A percentile compares a stretch with the other conserved stretches of the same genome.
Conservation (phyloP, 148 eudicot genomes). For the Hydrangea macrophylla region DNA sequence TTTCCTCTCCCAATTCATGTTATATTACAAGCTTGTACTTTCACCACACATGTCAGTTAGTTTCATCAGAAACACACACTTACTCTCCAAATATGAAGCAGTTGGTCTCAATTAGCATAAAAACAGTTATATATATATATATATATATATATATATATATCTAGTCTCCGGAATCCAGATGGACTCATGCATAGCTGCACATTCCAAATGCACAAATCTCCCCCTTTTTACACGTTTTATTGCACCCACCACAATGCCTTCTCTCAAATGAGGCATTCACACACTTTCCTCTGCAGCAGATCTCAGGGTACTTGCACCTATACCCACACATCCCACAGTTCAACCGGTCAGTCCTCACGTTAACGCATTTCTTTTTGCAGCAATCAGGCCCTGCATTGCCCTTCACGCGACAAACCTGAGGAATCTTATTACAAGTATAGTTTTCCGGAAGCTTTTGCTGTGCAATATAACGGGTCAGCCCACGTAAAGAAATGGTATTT, state of each 20-base stretch:
- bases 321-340: constrained; percentile 11
- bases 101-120: no score
- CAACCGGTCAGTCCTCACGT: neutral
- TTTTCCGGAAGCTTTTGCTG: neutral
- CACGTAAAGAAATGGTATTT: neutral
- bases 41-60: neutral
- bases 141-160: neutral
- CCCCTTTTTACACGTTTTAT: neutral
- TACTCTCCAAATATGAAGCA: neutral
- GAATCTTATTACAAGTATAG: constrained; percentile 1
- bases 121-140: neutral
- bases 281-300: neutral
- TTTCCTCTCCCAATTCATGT: neutral
- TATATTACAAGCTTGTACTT: neutral
- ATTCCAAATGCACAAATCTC: neutral
- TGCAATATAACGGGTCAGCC: neutral
- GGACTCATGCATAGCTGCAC: constrained; percentile 7
- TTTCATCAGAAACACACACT: neutral
- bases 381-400: neutral
- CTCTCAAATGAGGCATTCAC: neutral
- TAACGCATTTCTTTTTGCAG: constrained; percentile 11
- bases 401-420: neutral
- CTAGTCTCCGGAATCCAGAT: neutral
- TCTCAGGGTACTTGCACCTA: neutral
- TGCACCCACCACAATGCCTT: constrained; percentile 1